Percentiles rank a stretch among this genome's conserved stretches.
Evolutionary conservation across 352 stramenopile genomes (phyloP).

Genomic region (Phytophthora sojae): DNA sequence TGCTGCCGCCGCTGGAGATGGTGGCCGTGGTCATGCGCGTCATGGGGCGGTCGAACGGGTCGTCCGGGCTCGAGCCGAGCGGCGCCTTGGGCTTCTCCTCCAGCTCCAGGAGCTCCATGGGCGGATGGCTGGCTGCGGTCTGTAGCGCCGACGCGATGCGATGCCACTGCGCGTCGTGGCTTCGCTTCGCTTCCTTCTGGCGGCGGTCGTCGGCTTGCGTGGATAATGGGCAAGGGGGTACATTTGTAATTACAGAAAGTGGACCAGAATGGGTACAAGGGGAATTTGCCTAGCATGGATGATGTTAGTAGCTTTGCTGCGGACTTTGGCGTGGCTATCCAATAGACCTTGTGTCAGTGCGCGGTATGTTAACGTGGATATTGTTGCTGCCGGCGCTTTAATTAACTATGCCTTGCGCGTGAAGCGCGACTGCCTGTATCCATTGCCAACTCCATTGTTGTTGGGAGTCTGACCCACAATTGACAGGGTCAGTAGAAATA

Average conservation of each 20-base stretch:
- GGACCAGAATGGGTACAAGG: background rate
- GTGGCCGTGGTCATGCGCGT: constrained; percentile 20
- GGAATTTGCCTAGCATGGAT: background rate
- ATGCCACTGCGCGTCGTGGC: background rate
- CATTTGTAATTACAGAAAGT: background rate
- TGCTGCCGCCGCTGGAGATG: constrained; percentile 29
- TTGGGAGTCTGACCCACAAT: no score
- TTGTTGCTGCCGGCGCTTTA: no score
- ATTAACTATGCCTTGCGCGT: no score
- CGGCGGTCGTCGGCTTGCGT: background rate
- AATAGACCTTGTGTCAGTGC: no score
- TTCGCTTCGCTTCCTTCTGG: background rate
- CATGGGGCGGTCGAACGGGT: constrained; percentile 25
- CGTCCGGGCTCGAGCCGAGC: constrained; percentile 4
- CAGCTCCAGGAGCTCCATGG: constrained; percentile 29
- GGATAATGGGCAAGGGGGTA: background rate
- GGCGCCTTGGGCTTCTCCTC: constrained; percentile 27
- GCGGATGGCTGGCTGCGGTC: background rate
- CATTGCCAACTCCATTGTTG: no score
- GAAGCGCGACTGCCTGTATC: no score
- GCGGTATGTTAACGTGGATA: no score
- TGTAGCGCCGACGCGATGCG: background rate
- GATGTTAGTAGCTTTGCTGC: no score
- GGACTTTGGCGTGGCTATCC: no score
- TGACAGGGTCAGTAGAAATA: no score